phyloP scores from a whole-genome alignment of 1,284 basidiomycete species.

The Ustilago xerochloae region DNA sequence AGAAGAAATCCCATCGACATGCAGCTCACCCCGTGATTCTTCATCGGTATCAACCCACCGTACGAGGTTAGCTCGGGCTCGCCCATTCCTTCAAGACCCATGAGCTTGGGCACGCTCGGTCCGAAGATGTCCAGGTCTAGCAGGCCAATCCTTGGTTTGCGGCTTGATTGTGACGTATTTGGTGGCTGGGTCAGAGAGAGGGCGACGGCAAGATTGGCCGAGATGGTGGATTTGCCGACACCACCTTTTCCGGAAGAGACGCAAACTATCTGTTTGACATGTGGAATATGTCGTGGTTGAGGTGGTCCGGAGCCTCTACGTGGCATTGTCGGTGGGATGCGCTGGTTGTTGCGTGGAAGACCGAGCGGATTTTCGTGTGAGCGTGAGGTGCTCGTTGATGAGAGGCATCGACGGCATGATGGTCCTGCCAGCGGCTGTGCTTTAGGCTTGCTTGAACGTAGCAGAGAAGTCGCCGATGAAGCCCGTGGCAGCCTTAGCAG shows the following conservation, averaged over 20 bases:
- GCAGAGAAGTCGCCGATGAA: background rate
- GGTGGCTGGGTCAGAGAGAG: slow-evolving; percentile 68
- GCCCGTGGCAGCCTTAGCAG: background rate
- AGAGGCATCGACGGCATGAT: slow-evolving; percentile 1
- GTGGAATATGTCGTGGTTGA: slow-evolving; percentile 70
- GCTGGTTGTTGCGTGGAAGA: slow-evolving; percentile 61
- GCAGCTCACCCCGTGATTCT: slow-evolving; percentile 88
- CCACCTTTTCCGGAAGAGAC: slow-evolving; percentile 97
- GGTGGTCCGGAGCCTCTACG: slow-evolving; percentile 68
- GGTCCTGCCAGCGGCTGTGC: background rate
- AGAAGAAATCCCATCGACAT: slow-evolving; percentile 94
- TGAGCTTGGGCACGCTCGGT: slow-evolving; percentile 92
- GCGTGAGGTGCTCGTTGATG: background rate
- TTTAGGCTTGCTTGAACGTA: background rate
- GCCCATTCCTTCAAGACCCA: slow-evolving; percentile 84
- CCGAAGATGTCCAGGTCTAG: slow-evolving; percentile 97
- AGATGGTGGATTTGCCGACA: slow-evolving; percentile 94
- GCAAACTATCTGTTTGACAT: slow-evolving; percentile 76
- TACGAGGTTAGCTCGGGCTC: slow-evolving; percentile 80
- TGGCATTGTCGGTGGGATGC: slow-evolving; percentile 59
- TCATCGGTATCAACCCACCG: slow-evolving; percentile 80
- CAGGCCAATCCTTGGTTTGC: slow-evolving; percentile 77
- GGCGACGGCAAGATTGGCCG: slow-evolving; percentile 85
- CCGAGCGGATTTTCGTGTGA: slow-evolving; percentile 64
- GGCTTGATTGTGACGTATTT: background rate